phyloP scores from a whole-genome alignment of 2,329 filamentous ascomycete species.

The Calcarisporium arbuscula region DNA sequence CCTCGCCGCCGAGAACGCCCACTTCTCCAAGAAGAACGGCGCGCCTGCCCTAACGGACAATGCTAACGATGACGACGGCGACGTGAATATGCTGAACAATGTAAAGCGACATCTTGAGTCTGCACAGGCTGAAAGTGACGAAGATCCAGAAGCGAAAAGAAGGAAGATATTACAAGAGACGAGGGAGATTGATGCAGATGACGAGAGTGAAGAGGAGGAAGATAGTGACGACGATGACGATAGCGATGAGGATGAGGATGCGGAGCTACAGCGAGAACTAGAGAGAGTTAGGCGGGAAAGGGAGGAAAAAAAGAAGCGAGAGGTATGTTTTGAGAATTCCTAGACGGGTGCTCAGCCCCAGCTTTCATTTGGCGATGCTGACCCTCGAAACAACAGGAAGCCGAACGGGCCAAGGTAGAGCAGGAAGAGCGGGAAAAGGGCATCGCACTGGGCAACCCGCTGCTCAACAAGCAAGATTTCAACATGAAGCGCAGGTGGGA shows the following conservation, averaged over 20 bases:
- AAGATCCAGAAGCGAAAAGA: slow-evolving; percentile 75
- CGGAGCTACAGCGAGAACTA: slow-evolving; percentile 83
- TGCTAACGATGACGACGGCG: slow-evolving; percentile 43
- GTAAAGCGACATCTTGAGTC: slow-evolving; percentile 5
- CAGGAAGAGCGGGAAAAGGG: slow-evolving; percentile 79
- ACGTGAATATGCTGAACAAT: too few species aligned
- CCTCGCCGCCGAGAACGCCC: slow-evolving; percentile 77
- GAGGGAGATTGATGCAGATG: slow-evolving; percentile 76
- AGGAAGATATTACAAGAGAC: slow-evolving; percentile 83
- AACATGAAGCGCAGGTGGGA: slow-evolving; percentile 93
- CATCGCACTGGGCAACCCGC: slow-evolving; percentile 85
- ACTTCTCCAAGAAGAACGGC: slow-evolving; percentile 76
- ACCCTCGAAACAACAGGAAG: slow-evolving; percentile 49
- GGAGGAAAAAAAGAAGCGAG: slow-evolving; percentile 35
- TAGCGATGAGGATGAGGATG: slow-evolving; percentile 54
- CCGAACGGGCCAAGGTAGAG: slow-evolving; percentile 72
- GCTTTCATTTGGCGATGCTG: background rate
- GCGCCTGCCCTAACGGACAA: slow-evolving; percentile 39
- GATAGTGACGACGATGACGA: slow-evolving; percentile 40
- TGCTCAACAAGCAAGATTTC: slow-evolving; percentile 84
- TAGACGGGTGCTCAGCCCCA: background rate
- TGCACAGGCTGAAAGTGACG: slow-evolving; percentile 35
- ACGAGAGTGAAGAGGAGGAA: slow-evolving; percentile 53
- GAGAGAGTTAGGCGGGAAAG: slow-evolving; percentile 84
- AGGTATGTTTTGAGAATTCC: slow-evolving; percentile 15